phyloP scores from a whole-genome alignment of 768 basidiomycete genomes.

The Mrakia frigida region DNA sequence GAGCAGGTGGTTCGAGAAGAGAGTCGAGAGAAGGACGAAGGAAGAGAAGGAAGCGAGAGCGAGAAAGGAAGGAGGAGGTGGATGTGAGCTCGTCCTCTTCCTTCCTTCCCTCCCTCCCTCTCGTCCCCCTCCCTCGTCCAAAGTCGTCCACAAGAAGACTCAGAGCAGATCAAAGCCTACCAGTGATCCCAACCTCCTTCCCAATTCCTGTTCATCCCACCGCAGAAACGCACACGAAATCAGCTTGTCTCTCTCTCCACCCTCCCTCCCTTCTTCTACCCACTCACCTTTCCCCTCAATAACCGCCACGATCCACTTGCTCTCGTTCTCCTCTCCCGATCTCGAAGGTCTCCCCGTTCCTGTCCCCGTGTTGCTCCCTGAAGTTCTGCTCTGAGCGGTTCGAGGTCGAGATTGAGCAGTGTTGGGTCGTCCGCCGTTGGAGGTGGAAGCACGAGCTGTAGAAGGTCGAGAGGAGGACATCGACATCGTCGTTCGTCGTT shows the following conservation, averaged over 20 bases:
- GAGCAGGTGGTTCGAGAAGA: neutral
- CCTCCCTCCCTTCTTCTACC: neutral
- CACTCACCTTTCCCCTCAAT: slow-evolving; percentile 24
- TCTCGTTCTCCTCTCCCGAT: slow-evolving; percentile 5
- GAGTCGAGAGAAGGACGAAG: slow-evolving; percentile 28
- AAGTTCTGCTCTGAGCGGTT: neutral
- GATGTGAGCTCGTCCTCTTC: neutral
- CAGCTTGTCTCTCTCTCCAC: neutral
- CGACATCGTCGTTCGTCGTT: too few species aligned
- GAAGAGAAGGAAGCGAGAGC: slow-evolving; percentile 39
- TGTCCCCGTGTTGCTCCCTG: neutral
- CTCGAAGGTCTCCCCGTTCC: neutral
- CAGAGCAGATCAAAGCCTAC: slow-evolving; percentile 66
- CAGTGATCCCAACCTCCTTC: slow-evolving; percentile 80
- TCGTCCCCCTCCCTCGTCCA: neutral
- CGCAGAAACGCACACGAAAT: neutral
- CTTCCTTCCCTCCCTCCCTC: neutral
- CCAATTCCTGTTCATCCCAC: slow-evolving; percentile 51
- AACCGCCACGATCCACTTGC: slow-evolving; percentile 19
- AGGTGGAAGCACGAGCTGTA: neutral
- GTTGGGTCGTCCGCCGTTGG: neutral
- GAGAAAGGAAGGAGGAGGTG: neutral
- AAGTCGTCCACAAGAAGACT: slow-evolving; percentile 42
- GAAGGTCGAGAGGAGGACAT: slow-evolving; percentile 4
- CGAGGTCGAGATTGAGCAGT: neutral